These are phyloP conservation scores for Euclidium syriacum DNA, from an alignment of 345 rosid species.

Conservation along the genomic window DNA sequence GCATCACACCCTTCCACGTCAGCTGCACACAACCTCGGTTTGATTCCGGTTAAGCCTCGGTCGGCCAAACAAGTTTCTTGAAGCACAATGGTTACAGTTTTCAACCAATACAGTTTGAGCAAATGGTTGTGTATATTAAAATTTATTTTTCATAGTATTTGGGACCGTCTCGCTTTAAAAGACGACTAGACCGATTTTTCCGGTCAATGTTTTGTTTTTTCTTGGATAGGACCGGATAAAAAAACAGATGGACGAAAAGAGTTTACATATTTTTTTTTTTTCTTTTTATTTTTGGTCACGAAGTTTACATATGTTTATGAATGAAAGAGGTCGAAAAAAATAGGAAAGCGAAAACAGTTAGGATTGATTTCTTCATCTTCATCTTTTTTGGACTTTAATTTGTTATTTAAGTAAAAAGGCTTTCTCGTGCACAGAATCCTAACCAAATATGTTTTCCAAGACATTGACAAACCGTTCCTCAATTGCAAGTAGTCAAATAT, in stretches of 20 bases:
- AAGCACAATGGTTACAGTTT: not conserved
- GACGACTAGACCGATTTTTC: constrained; percentile 15
- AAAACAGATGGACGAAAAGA: constrained; percentile 15
- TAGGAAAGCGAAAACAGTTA: not conserved
- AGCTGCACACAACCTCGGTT: constrained; percentile 4
- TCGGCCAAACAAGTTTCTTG: constrained; percentile 25
- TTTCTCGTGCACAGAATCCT: not conserved
- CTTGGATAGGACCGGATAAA: constrained; percentile 21
- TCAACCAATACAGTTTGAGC: not conserved
- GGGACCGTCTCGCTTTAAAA: constrained; percentile 16
- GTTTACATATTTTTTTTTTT: too few relatives aligned
- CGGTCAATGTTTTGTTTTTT: constrained; percentile 17
- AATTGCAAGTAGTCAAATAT: too few relatives aligned
- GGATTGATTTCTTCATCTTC: constrained; percentile 12
- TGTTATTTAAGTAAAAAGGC: constrained; percentile 1
- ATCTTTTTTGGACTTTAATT: not conserved
- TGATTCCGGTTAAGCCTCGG: constrained; percentile 20
- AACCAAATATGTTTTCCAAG: not conserved
- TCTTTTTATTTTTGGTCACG: too few relatives aligned
- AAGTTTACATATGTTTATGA: too few relatives aligned
- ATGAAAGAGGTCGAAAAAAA: not conserved
- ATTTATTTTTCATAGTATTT: constrained; percentile 11
- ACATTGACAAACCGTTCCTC: not conserved
- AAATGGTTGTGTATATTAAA: constrained; percentile 19
- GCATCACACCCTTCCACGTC: constrained; percentile 34